A percentile compares a stretch with the other conserved stretches of the same genome.
Evolutionary conservation across 331 rosid species (phyloP).

Genomic region (Malus hybrid): DNA sequence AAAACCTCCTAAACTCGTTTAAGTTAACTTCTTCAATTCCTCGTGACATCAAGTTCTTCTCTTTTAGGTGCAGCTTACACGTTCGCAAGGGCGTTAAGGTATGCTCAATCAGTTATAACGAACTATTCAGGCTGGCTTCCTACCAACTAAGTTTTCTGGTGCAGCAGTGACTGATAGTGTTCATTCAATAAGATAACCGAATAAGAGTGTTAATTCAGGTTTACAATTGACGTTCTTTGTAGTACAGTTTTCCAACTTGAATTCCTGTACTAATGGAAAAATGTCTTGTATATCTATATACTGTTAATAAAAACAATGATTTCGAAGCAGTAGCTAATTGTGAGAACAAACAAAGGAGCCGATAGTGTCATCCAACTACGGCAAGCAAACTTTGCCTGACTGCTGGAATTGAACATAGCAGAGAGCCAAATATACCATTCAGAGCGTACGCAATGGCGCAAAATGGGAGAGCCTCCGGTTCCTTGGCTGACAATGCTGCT

Average conservation of each 20-base stretch:
- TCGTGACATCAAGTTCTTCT: not conserved
- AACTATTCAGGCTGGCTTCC: too few relatives aligned
- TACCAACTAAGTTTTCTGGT: too few relatives aligned
- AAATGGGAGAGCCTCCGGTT: slow-evolving; percentile 96
- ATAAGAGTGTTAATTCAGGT: too few relatives aligned
- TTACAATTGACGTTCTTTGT: too few relatives aligned
- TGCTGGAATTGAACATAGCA: slow-evolving; percentile 77
- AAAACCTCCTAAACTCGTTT: slow-evolving; percentile 17
- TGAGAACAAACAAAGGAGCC: not conserved
- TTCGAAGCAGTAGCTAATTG: not conserved
- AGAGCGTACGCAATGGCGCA: slow-evolving; percentile 91
- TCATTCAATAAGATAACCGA: too few relatives aligned
- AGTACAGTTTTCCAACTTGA: too few relatives aligned
- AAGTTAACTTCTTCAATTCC: not conserved
- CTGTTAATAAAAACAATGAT: not conserved
- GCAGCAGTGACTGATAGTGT: too few relatives aligned
- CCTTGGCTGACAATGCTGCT: slow-evolving; percentile 95
- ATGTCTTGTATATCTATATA: not conserved
- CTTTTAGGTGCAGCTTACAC: not conserved
- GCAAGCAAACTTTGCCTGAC: slow-evolving; percentile 73
- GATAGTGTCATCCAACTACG: slow-evolving; percentile 44
- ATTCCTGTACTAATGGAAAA: too few relatives aligned
- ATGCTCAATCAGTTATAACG: too few relatives aligned
- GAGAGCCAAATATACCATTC: slow-evolving; percentile 87
- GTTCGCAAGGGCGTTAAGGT: not conserved